phyloP scores from a whole-genome alignment of 257 asterid species.

The Haberlea rhodopensis region DNA sequence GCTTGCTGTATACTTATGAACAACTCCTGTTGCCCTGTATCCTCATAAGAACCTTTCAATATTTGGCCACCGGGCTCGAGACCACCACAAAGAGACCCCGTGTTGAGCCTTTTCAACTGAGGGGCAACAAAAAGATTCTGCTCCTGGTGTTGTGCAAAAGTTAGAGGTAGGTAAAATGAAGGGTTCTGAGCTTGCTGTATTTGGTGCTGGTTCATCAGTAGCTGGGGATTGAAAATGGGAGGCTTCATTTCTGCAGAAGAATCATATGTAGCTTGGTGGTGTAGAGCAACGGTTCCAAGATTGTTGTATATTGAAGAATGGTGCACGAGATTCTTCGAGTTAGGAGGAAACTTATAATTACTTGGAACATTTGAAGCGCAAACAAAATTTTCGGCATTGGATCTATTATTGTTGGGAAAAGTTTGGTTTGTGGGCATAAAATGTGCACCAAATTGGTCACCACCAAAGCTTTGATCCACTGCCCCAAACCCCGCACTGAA shows the following conservation, averaged over 20 bases:
- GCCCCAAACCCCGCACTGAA: conserved; percentile 51
- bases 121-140: conserved; percentile 53
- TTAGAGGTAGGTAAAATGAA: conserved; percentile 54
- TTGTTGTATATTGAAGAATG: conserved; percentile 38
- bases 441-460: conserved; percentile 38
- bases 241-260: conserved; percentile 53
- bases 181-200: conserved; percentile 51
- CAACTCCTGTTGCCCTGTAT: conserved; percentile 50
- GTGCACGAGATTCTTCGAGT: conserved; percentile 30
- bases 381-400: conserved; percentile 43
- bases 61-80: conserved; percentile 45
- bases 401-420: conserved; percentile 36
- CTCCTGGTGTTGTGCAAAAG: conserved; percentile 58
- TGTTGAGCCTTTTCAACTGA: conserved; percentile 60
- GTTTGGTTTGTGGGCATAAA: conserved; percentile 40
- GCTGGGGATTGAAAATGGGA: conserved; percentile 50
- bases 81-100: conserved; percentile 33
- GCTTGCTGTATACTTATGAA: conserved; percentile 39
- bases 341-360: conserved; percentile 34
- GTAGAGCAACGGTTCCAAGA: conserved; percentile 36
- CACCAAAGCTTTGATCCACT: conserved; percentile 70
- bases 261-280: conserved; percentile 44
- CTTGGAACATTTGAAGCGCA: conserved; percentile 26
- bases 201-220: conserved; percentile 67
- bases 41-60: conserved; percentile 42